These are phyloP conservation scores for Nemophila menziesii DNA, from an alignment of 257 asterid genomes.

Conservation along the genomic window DNA sequence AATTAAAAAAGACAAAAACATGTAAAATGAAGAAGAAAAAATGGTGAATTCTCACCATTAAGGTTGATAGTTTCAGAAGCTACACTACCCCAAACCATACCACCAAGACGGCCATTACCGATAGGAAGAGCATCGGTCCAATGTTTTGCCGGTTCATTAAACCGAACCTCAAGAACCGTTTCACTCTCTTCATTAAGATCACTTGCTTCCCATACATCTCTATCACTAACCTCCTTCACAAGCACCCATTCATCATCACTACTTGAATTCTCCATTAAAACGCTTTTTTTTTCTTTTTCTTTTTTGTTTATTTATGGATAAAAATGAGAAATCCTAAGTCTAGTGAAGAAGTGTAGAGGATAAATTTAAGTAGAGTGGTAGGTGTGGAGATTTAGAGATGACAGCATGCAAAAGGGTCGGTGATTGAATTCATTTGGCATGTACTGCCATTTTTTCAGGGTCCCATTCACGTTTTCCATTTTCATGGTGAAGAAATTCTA, in stretches of 20 bases:
- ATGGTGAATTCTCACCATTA: conserved; percentile 33
- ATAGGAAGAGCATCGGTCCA: conserved; percentile 91
- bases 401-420: conserved; percentile 17
- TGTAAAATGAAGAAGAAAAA: no score
- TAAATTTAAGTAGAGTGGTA: conserved; percentile 15
- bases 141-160: conserved; percentile 37
- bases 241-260: conserved; percentile 18
- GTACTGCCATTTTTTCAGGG: conserved; percentile 3
- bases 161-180: conserved; percentile 46
- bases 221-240: conserved; percentile 21
- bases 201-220: conserved; percentile 47
- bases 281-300: neutral
- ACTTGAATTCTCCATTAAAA: conserved; percentile 17
- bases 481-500: no score
- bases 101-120: conserved; percentile 85
- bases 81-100: conserved; percentile 73
- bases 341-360: conserved; percentile 4
- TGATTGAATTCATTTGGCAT: conserved; percentile 16
- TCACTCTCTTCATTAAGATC: conserved; percentile 12
- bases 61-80: conserved; percentile 57
- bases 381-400: conserved; percentile 14
- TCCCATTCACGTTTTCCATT: neutral
- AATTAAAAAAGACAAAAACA: neutral
- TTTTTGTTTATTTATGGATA: no score
- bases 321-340: neutral